These are phyloP conservation scores for Cutaneotrichosporon sp. DNA, from an alignment of 1,284 basidiomycete genomes.

Conservation along the genomic window DNA sequence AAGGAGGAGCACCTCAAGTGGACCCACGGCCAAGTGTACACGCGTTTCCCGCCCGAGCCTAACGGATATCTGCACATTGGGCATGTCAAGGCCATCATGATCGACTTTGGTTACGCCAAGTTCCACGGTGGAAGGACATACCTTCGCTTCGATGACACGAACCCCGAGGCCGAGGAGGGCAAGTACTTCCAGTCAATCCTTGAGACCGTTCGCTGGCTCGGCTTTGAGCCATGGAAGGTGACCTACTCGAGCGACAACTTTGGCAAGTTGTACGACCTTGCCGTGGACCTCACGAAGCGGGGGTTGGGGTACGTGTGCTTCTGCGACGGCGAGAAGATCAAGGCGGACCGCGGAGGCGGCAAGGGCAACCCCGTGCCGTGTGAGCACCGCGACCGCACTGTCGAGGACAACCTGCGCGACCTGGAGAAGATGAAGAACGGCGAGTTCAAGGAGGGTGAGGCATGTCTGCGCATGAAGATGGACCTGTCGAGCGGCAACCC, in stretches of 20 bases:
- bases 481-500: conserved; percentile 90
- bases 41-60: conserved; percentile 97
- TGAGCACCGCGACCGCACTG: conserved; percentile 72
- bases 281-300: conserved; percentile 82
- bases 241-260: conserved; percentile 99
- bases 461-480: conserved; percentile 95
- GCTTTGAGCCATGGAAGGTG: conserved; percentile 97
- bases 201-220: conserved; percentile 93
- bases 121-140: conserved; percentile 87
- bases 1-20: conserved; percentile 74
- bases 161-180: conserved; percentile 95
- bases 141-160: conserved; percentile 93
- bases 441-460: conserved; percentile 82
- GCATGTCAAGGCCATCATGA: conserved; percentile 97
- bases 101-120: conserved; percentile 96
- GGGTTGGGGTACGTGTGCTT: conserved; percentile 95
- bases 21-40: conserved; percentile 82
- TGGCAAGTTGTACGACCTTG: conserved; percentile 77
- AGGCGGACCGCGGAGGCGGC: conserved; percentile 75
- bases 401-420: conserved; percentile 77
- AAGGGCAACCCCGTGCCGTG: conserved; percentile 82
- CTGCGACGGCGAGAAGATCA: conserved; percentile 92
- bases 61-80: conserved; percentile 96
- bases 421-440: conserved; percentile 93
- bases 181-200: conserved; percentile 94